phyloP scores from a whole-genome alignment of 495 filamentous ascomycete genomes.

The Podospora pseudopauciseta region DNA sequence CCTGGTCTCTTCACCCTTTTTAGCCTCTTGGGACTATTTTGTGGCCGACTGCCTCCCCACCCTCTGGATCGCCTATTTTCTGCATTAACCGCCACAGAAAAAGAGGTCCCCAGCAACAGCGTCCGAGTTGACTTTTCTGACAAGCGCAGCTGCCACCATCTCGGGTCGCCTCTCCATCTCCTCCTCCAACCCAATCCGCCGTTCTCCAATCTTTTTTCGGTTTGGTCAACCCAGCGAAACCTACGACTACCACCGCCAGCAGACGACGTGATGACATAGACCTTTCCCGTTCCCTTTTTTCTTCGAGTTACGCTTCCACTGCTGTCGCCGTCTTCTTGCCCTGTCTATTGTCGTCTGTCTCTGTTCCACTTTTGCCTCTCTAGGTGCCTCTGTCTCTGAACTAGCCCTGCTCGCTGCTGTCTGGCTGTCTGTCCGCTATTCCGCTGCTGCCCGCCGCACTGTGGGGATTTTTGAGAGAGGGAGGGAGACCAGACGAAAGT shows the following conservation, averaged over 20 bases:
- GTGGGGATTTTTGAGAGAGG: neutral
- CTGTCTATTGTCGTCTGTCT: no score
- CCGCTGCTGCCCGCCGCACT: neutral
- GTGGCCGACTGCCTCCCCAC: neutral
- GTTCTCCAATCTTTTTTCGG: constrained; percentile 10
- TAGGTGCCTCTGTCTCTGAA: no score
- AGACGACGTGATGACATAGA: constrained; percentile 28
- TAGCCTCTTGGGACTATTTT: constrained; percentile 12
- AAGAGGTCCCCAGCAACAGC: constrained; percentile 23
- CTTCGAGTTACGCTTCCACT: neutral
- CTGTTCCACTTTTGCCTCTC: no score
- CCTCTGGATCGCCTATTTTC: no score
- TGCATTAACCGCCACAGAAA: constrained; percentile 23
- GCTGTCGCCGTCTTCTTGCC: neutral
- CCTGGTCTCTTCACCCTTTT: constrained; percentile 3
- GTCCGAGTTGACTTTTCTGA: constrained; percentile 16
- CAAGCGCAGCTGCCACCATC: constrained; percentile 25
- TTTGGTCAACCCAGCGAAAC: constrained; percentile 7
- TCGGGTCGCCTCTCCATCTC: constrained; percentile 25
- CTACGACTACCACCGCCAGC: constrained; percentile 18
- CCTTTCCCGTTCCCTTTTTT: constrained; percentile 5
- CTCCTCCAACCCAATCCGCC: constrained; percentile 4
- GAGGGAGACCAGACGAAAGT: neutral
- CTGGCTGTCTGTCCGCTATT: no score
- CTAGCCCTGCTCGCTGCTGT: no score